Evolutionary conservation across 768 basidiomycete genomes (phyloP), one percentile per base, ranked within the genome.

Genomic region (Steccherinum ochraceum): DNA sequence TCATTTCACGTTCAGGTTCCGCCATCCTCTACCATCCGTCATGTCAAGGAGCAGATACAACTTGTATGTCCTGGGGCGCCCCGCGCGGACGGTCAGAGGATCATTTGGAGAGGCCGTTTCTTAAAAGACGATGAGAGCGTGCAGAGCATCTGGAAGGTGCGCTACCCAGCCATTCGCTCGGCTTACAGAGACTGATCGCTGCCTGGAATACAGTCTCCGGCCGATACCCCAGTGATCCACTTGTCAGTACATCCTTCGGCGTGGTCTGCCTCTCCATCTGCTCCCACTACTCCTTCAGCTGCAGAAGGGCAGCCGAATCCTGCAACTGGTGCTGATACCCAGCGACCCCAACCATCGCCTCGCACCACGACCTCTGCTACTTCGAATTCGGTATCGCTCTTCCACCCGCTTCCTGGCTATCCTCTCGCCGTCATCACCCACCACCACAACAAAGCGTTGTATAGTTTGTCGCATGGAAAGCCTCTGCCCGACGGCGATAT

Each of bases 221-320:
- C 77, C 50, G 83, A 84, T 48, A 73, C 78, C 21, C 78, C 76
- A 40, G 72, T 81, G 50, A 70, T 90, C 40, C 89, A 89, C 66
- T 72, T 91, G 19, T 83, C 86, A 12, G 87, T 91, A n/a, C 83
- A 84, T 61, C 84, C 86, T 20, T 84, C 84, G 23, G 84, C 84
- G 48, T 91, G 89, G 89, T 72, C 74, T 39, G 67, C 73, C 20
- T n/a, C n/a, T n/a, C n/a, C n/a, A n/a, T n/a, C n/a, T n/a, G n/a
- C n/a, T n/a, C n/a, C n/a, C n/a, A 54, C 66, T 12, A 83, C 84
- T 23, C 83, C 79, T 12, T 66, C 64, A 35, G 5, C 48, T n/a
- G 12, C 54, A 18, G 41, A 25, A 41, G 25, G 25, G 20, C 43
- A 39, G 21, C 40, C 12, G 24, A 56, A 64, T 0, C 49, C 63